phyloP scores from a whole-genome alignment of 1,284 basidiomycete genomes.

The Exobasidium cylindrosporum region DNA sequence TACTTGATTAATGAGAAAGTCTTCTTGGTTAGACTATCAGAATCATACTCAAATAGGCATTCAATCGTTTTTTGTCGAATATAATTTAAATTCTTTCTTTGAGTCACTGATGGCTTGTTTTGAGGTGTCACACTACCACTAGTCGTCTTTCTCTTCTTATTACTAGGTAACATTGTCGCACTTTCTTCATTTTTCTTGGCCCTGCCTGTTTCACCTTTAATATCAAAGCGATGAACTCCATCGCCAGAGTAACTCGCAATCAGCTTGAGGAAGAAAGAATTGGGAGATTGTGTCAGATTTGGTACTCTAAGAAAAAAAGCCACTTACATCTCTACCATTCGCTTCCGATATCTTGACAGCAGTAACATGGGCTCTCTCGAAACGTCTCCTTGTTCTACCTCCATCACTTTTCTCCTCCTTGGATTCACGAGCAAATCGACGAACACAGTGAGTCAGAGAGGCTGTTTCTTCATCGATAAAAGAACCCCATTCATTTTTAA shows the following conservation, averaged over 20 bases:
- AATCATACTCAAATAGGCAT: not conserved
- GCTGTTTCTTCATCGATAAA: conserved; percentile 54
- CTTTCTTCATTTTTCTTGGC: not conserved
- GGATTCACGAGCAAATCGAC: conserved; percentile 69
- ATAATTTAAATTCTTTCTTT: not conserved
- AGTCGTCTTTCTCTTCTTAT: not conserved
- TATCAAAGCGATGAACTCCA: conserved; percentile 50
- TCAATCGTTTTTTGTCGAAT: not conserved
- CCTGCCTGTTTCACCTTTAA: conserved; percentile 29
- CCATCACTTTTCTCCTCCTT: conserved; percentile 53
- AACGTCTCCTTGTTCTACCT: conserved; percentile 18
- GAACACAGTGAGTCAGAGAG: conserved; percentile 72
- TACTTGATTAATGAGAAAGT: not conserved
- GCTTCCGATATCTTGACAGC: conserved; percentile 47
- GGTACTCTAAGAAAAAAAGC: conserved; percentile 17
- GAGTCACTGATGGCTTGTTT: not conserved
- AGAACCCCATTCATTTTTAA: conserved; percentile 72
- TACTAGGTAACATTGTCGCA: not conserved
- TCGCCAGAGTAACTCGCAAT: conserved; percentile 44
- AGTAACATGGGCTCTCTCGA: conserved; percentile 39
- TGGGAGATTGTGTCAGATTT: conserved; percentile 1
- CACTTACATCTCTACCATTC: conserved; percentile 32
- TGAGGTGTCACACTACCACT: not conserved
- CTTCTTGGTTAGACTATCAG: not conserved
- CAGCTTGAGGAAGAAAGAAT: not conserved